These are phyloP conservation scores for Spiraea crenata DNA, from an alignment of 331 rosid species.

Conservation along the genomic window DNA sequence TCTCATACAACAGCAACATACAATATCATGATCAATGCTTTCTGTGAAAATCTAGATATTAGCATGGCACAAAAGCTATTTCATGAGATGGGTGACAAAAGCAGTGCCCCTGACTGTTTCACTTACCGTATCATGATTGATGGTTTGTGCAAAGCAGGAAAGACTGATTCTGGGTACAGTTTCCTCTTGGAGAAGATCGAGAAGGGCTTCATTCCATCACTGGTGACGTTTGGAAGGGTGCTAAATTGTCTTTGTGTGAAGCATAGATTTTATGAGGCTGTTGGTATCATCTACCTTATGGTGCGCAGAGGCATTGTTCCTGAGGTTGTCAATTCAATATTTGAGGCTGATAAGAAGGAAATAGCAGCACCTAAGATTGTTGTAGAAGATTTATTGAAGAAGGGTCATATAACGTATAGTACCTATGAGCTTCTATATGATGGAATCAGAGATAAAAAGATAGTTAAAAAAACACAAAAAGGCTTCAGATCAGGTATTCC, in stretches of 20 bases:
- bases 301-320: slow-evolving; percentile 71
- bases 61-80: slow-evolving; percentile 55
- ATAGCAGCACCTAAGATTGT: slow-evolving; percentile 92
- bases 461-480: slow-evolving; percentile 51
- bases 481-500: slow-evolving; percentile 27
- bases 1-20: slow-evolving; percentile 65
- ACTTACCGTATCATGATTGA: slow-evolving; percentile 82
- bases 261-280: slow-evolving; percentile 66
- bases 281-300: slow-evolving; percentile 73
- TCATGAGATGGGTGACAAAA: slow-evolving; percentile 54
- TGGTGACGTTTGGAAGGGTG: slow-evolving; percentile 70
- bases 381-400: slow-evolving; percentile 81
- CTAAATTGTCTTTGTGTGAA: slow-evolving; percentile 74
- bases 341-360: slow-evolving; percentile 74
- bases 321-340: slow-evolving; percentile 68
- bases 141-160: slow-evolving; percentile 72
- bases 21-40: slow-evolving; percentile 67
- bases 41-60: slow-evolving; percentile 63
- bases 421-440: slow-evolving; percentile 77
- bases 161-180: slow-evolving; percentile 51
- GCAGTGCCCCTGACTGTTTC: slow-evolving; percentile 60
- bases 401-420: slow-evolving; percentile 66
- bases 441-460: slow-evolving; percentile 74
- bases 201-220: slow-evolving; percentile 64
- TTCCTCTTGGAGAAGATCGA: slow-evolving; percentile 56